Conservation (phyloP, 2,329 filamentous ascomycete genomes). For the Diaporthe aspalathi region DNA sequence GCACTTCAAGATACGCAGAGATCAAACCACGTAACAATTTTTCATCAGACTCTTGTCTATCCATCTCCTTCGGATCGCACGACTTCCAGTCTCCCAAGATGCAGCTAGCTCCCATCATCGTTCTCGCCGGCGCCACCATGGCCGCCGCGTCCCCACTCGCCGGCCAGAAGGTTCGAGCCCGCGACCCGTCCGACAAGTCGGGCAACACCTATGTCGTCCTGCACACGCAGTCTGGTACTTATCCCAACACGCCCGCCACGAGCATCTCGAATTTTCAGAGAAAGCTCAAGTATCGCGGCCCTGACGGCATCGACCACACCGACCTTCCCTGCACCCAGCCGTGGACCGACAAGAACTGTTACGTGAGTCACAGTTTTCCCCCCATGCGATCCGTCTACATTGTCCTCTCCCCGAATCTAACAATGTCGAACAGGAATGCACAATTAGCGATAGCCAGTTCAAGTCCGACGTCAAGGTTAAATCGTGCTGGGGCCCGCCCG, state of each 20-base stretch:
- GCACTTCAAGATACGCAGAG: neutral
- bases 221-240: neutral
- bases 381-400: neutral
- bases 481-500: slow-evolving; percentile 7
- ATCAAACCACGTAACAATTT: neutral
- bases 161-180: slow-evolving; percentile 6
- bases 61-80: neutral
- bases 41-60: neutral
- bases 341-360: slow-evolving; percentile 11
- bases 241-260: neutral
- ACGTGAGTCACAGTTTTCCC: neutral
- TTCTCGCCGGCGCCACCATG: slow-evolving; percentile 2
- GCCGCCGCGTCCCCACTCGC: slow-evolving; percentile 5
- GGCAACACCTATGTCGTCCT: slow-evolving; percentile 17
- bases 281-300: slow-evolving; percentile 1
- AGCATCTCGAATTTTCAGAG: neutral
- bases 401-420: neutral
- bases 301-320: slow-evolving; percentile 4
- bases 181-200: slow-evolving; percentile 3
- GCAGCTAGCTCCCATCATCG: slow-evolving; percentile 8
- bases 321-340: slow-evolving; percentile 6
- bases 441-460: neutral
- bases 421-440: neutral
- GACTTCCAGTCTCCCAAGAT: neutral
- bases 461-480: neutral